Base-by-base conservation (phyloP, 2,329 filamentous ascomycete species). In the Aspergillus nomiae region DNA sequence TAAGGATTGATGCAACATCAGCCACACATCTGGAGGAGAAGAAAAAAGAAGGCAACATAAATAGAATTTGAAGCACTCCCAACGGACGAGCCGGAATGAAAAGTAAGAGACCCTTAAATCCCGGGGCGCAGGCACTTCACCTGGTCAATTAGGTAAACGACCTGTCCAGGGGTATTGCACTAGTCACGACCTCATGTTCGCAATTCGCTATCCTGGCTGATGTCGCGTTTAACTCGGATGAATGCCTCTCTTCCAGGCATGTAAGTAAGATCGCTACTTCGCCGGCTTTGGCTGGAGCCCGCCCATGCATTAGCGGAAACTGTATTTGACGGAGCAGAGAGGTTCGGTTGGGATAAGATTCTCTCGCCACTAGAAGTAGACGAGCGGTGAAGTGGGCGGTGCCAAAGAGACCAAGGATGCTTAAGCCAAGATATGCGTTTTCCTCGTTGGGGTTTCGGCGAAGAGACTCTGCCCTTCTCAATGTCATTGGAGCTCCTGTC, bases 221-320 rank as follows among this genome's bases (percentile, higher is more conserved):
- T 76, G 3, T 75, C 72, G 55, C 74, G 74, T 62, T 73, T 74
- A 7, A 77, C 69, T 38, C 69, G 71, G 56, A 77, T 77, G 34
- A 70, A 70, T 19, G 69, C 69, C 14, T 64, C 65, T 32, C 41
- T 61, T 6, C 38, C 32, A n/a, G 66, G 60, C 2, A 59, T 59
- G 14, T 36, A 41, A 0, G 63, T 64, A 24, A 69, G 56, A 24
- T 75, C 73, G 46, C 65, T 63, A 43, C 72, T 76, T 1, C 61
- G 60, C 11, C 69, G 68, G n/a, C 65, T 72, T 50, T 65, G 64
- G 24, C 67, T 72, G 36, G 61, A 66, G 0, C 66, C 71, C 3
- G 74, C 75, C 74, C 75, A 77, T 6, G 75, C 75, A 64, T 63
- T 77, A 4, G 75, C 72, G 10, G 54, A 70, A 34, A 77, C 54